Evolutionary conservation across 352 stramenopile genomes (phyloP), one percentile per base, ranked within the genome.

Genomic region (Detonula confervacea): DNA sequence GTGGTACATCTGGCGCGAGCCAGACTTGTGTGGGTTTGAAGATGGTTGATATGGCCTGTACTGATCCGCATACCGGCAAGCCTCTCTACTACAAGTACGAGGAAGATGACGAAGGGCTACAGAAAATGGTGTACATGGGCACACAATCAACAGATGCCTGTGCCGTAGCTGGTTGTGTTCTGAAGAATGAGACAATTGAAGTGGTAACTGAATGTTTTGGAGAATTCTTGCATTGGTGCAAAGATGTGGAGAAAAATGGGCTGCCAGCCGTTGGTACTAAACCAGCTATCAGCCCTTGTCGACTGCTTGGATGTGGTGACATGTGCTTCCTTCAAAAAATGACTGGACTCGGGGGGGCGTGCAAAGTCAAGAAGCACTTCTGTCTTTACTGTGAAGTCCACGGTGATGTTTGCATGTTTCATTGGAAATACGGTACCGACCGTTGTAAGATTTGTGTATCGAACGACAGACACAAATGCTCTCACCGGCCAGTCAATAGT

Each of bases 351-450:
- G 55, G 55, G 27, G 55, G 55, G 37, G 55, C 29, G 1, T 64
- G 55, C 25, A 64, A 64, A 27, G 55, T 61, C 20, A 33, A 8
- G 30, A 2, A 49, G 1, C 12, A 49, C 12, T 49, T 64, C 39
- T 64, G 55, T 20, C 12, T 5, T 6, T 64, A 64, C 22, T 64
- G 55, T 47, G 55, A 64, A 27, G 5, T 20, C 0, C 2, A 64
- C 22, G 55, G 55, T 25, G 16, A 24, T 12, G 20, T 22, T 24
- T 25, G 14, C n/a, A 46, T 64, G 55, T 61, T 61, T 39, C 25
- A 39, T 42, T 49, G 6, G 4, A 49, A 5, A 4, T 5, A 18
- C n/a, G 39, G 39, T 4, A 12, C 1, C 3, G 4, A 49, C 11
- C 39, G 39, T 4, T 49, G 39, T n/a, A 20, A 18, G 11, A 18